A percentile compares a stretch with the other conserved stretches of the same genome.
These are phyloP conservation scores for Plasmodium coatneyi DNA, from an alignment of 169 alveolate species.

Conservation along the genomic window DNA sequence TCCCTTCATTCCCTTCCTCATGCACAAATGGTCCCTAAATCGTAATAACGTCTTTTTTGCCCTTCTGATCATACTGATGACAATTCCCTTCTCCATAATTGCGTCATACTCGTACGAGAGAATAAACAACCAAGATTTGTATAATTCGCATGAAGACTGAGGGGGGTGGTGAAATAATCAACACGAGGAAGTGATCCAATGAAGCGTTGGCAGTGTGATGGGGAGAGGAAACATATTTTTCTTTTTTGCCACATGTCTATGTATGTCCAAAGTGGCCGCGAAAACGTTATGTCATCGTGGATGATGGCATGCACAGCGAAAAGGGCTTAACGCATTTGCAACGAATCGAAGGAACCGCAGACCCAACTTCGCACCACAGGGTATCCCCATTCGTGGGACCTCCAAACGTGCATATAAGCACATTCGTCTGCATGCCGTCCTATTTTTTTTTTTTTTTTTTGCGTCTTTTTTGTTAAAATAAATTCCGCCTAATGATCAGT, in stretches of 20 bases:
- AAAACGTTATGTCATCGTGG: neutral
- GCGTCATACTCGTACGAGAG: conserved; percentile 19
- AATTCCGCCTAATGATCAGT: neutral
- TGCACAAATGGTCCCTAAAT: conserved; percentile 9
- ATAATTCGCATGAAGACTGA: conserved; percentile 6
- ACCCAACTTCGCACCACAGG: neutral
- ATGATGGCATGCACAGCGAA: neutral
- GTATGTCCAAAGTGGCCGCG: neutral
- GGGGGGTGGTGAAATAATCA: neutral
- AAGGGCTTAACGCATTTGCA: neutral
- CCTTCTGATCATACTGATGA: neutral
- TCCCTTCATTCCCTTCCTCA: conserved; percentile 33
- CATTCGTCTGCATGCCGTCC: neutral
- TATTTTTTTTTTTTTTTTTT: neutral
- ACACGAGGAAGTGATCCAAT: neutral
- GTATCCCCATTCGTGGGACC: neutral
- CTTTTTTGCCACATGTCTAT: neutral
- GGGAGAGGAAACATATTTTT: neutral
- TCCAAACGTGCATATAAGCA: neutral
- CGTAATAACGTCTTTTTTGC: neutral
- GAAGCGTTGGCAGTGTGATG: neutral
- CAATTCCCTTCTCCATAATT: neutral
- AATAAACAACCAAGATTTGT: neutral
- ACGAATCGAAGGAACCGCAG: neutral
- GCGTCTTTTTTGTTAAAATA: neutral